These are phyloP conservation scores for Tricholoma bakamatsutake DNA, from an alignment of 768 basidiomycete genomes.

Conservation along the genomic window DNA sequence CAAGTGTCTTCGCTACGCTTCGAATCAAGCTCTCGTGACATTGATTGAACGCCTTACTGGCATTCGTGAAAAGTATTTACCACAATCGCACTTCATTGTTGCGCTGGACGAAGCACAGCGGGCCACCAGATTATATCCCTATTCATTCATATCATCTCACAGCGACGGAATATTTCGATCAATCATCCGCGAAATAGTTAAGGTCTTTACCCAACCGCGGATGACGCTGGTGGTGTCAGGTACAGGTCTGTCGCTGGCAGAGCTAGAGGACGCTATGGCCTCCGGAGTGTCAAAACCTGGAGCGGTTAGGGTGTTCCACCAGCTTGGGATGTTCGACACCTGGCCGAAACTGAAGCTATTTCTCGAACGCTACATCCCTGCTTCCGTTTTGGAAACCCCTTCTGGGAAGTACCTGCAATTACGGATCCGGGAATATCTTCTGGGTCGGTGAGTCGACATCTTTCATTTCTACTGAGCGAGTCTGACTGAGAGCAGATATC, in stretches of 20 bases:
- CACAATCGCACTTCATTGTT: not conserved
- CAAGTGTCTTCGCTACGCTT: not conserved
- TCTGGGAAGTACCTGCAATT: not conserved
- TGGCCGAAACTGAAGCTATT: not conserved
- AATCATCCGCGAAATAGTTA: not conserved
- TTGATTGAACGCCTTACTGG: not conserved
- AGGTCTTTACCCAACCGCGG: not conserved
- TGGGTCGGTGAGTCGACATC: not conserved
- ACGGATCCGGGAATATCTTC: not conserved
- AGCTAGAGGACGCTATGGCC: not conserved
- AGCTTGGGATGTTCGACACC: not conserved
- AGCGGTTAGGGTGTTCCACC: not conserved
- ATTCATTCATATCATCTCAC: not conserved
- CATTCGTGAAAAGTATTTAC: not conserved
- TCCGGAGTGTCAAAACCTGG: not conserved
- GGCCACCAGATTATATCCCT: not conserved
- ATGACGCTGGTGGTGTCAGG: not conserved
- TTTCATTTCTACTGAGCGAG: not conserved
- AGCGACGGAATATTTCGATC: not conserved
- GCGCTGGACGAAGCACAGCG: not conserved
- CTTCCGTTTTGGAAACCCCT: not conserved
- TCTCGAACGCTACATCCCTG: not conserved
- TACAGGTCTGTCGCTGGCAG: not conserved
- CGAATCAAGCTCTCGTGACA: not conserved
- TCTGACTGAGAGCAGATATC: not conserved